A percentile compares a stretch with the other conserved stretches of the same genome.
Evolutionary conservation across 768 basidiomycete genomes (phyloP).

Genomic region (Serendipita sp.): DNA sequence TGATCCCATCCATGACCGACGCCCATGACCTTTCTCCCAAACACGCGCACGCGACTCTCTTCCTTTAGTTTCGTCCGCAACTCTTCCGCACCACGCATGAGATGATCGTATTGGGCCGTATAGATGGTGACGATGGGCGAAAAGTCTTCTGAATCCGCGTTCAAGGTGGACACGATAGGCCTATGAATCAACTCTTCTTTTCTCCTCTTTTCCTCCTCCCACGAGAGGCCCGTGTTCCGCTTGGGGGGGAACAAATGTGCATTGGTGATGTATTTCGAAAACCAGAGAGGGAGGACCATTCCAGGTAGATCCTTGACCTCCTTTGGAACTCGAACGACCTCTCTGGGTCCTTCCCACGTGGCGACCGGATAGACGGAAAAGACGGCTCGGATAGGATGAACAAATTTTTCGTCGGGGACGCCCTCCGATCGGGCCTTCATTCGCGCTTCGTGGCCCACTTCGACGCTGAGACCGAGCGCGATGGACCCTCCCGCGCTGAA

Average conservation of each 20-base stretch:
- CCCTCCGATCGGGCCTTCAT: not conserved
- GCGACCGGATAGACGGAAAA: not conserved
- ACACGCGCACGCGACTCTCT: not conserved
- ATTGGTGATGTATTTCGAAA: not conserved
- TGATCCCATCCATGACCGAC: constrained; percentile 4
- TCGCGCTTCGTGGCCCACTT: not conserved
- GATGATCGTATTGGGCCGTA: not conserved
- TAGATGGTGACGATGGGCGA: not conserved
- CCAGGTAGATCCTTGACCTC: not conserved
- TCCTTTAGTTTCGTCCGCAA: not conserved
- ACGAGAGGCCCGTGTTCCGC: not conserved
- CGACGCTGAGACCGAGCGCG: not conserved
- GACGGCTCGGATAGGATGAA: not conserved
- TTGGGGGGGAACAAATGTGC: not conserved
- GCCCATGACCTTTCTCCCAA: not conserved
- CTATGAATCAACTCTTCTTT: not conserved
- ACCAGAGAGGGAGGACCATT: constrained; percentile 1
- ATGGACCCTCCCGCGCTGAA: not conserved
- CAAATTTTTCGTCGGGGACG: not conserved
- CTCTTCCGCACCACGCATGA: not conserved
- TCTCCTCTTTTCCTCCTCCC: not conserved
- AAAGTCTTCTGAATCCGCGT: not conserved
- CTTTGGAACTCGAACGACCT: not conserved
- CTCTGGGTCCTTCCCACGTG: not conserved
- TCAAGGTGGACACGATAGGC: not conserved